Base-by-base conservation (phyloP, 257 asterid species). In the Craterostigma plantagineum region DNA sequence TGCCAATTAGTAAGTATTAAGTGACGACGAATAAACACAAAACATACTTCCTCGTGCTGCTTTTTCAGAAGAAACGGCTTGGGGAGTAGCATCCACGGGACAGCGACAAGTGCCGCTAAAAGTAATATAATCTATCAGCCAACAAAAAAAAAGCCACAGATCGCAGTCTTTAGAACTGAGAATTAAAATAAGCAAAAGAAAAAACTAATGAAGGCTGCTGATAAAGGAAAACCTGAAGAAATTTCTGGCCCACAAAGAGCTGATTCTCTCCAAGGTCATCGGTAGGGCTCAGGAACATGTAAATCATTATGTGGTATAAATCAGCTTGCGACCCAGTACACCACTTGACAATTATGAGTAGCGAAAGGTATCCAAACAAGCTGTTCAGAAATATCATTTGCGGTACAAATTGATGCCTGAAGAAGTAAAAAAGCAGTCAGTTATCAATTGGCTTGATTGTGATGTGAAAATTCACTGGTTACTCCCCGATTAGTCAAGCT, bases 21-120 rank as follows among this genome's bases (percentile, higher is more conserved):
- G n/a, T n/a, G n/a, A n/a, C n/a, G n/a, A n/a, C n/a, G n/a, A n/a
- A 35, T 18, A 16, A 64, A 46, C 11, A n/a, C 12, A 9, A 36
- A 10, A 30, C 45, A 43, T 33, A 73, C 47, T 67, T 77, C 99
- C 3, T 65, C 60, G 55, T 90, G 99, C 50, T 90, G 74, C 64
- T 34, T 48, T 72, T 72, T 73, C 68, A 90, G 58, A 48, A 87
- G 75, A 67, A 87, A 76, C 50, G 98, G 98, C 69, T 82, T 87
- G 23, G 98, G 98, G 47, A 87, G 76, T 60, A 87, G 81, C 98
- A 87, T 87, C 98, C 98, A 87, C 16, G 98, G 98, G 51, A 87
- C 92, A 35, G 98, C 65, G 53, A 82, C 73, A 61, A 87, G 61
- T 27, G 95, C 92, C 65, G 68, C 62, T 38, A 82, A 59, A 37